phyloP scores from a whole-genome alignment of 225 moss, liverwort and hornwort species.

The Straminergon stramineum region DNA sequence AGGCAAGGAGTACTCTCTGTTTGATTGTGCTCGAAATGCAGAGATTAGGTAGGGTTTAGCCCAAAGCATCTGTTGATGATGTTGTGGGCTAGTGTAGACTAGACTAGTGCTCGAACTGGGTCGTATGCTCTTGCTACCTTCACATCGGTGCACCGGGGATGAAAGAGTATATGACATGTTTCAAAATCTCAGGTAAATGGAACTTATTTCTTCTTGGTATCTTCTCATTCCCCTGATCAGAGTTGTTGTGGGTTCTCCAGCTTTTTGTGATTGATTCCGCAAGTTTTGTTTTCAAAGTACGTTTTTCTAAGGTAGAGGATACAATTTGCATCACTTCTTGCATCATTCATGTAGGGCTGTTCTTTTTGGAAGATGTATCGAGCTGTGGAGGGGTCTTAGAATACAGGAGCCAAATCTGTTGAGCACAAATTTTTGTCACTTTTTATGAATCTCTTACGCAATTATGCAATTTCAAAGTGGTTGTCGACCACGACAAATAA shows the following conservation, averaged over 20 bases:
- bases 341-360: background rate
- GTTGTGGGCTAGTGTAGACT: conserved; percentile 3
- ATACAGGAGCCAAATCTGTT: background rate
- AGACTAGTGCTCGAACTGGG: background rate
- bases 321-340: background rate
- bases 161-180: background rate
- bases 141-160: background rate
- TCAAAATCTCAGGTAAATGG: conserved; percentile 1
- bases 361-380: background rate
- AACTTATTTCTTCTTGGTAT: background rate
- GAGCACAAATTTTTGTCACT: too few relatives aligned
- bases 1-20: background rate
- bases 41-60: conserved; percentile 2
- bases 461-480: background rate
- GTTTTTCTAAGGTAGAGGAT: background rate
- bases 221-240: background rate
- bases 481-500: background rate
- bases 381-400: background rate
- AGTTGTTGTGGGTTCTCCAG: background rate
- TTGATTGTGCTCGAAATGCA: background rate
- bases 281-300: background rate
- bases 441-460: background rate
- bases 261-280: background rate
- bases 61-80: conserved; percentile 1
- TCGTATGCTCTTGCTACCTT: background rate